These are phyloP conservation scores for Trametes cubensis DNA, from an alignment of 768 basidiomycete genomes.

Conservation along the genomic window DNA sequence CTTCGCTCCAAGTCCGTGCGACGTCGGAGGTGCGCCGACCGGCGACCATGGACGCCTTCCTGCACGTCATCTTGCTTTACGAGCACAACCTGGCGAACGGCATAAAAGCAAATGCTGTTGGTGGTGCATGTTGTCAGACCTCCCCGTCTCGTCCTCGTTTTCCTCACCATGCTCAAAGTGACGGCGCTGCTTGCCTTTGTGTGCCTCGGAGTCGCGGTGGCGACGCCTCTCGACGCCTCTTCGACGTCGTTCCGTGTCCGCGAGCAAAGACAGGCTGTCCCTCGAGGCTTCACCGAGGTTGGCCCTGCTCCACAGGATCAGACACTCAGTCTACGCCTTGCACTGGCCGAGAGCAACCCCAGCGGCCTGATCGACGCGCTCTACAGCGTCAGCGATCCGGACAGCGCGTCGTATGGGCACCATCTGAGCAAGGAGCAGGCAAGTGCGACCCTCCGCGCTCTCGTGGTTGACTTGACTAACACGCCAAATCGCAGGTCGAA, in stretches of 20 bases:
- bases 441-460: no score
- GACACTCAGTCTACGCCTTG: slow-evolving; percentile 41
- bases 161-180: not conserved
- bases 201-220: not conserved
- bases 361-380: slow-evolving; percentile 40
- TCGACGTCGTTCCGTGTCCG: not conserved
- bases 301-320: slow-evolving; percentile 36
- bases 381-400: slow-evolving; percentile 36
- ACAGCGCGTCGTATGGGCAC: not conserved
- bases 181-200: not conserved
- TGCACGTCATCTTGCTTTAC: no score
- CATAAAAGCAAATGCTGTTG: no score
- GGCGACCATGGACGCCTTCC: no score
- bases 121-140: no score
- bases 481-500: slow-evolving; percentile 27
- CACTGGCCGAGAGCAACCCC: slow-evolving; percentile 40
- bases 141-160: no score
- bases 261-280: not conserved
- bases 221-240: not conserved
- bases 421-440: not conserved
- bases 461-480: not conserved
- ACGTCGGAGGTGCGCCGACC: no score
- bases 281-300: slow-evolving; percentile 18
- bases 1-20: no score
- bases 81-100: no score